phyloP scores from a whole-genome alignment of 2,329 filamentous ascomycete genomes.

The Colletotrichum sp. region DNA sequence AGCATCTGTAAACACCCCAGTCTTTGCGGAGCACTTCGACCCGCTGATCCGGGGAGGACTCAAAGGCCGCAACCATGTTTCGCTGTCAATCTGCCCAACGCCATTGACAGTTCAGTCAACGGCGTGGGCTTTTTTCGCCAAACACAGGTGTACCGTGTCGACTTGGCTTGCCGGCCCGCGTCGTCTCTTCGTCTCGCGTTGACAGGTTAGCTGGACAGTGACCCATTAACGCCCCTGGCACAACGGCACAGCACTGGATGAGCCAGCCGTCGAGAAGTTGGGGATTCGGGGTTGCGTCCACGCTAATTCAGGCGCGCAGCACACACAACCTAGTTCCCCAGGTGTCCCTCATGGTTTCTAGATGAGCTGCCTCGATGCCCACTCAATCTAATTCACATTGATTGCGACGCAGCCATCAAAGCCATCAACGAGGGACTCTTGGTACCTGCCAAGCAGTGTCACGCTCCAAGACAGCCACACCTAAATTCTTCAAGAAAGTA shows the following conservation, averaged over 20 bases:
- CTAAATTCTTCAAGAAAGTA: not conserved
- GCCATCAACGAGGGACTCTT: not conserved
- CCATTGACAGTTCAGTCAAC: not conserved
- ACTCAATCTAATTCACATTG: not conserved
- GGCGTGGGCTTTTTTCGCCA: not conserved
- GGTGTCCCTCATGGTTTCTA: not conserved
- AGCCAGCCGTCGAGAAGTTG: not conserved
- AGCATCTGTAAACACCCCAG: constrained; percentile 5
- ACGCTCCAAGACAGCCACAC: not conserved
- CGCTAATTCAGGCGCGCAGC: not conserved
- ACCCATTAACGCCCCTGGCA: not conserved
- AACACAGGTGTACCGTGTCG: not conserved
- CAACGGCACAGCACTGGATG: not conserved
- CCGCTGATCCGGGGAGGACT: constrained; percentile 21
- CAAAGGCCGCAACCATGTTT: not conserved
- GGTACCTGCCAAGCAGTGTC: constrained; percentile 5
- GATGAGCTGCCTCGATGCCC: not conserved
- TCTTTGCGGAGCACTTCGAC: constrained; percentile 16
- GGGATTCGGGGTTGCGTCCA: not conserved
- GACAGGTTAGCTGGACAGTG: not conserved
- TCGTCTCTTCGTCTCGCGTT: not conserved
- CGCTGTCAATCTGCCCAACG: not conserved
- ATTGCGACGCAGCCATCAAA: constrained; percentile 12
- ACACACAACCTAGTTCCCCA: not conserved
- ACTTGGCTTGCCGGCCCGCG: not conserved